These are phyloP conservation scores for Daldinia grandis DNA, from an alignment of 495 filamentous ascomycete species.

Conservation along the genomic window DNA sequence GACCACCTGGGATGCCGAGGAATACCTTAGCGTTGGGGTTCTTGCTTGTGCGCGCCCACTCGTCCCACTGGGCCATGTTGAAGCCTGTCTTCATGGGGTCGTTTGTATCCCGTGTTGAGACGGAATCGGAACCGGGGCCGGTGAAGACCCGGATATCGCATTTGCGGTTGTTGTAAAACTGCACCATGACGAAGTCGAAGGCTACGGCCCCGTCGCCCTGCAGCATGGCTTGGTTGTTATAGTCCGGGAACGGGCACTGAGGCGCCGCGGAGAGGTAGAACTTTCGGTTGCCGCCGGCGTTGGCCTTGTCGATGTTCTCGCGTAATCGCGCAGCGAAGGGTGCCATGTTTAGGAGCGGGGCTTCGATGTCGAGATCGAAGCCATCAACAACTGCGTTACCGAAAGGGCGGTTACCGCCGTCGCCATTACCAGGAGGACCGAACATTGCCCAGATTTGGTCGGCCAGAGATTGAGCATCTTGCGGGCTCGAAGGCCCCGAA, in stretches of 20 bases:
- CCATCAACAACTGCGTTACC: conserved; percentile 63
- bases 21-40: conserved; percentile 71
- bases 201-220: conserved; percentile 51
- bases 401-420: conserved; percentile 56
- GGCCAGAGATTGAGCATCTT: conserved; percentile 62
- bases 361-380: conserved; percentile 62
- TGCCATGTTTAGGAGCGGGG: conserved; percentile 54
- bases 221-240: conserved; percentile 62
- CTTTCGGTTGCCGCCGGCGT: conserved; percentile 48
- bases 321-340: conserved; percentile 66
- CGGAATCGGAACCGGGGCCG: neutral
- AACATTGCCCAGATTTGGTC: conserved; percentile 71
- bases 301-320: conserved; percentile 56
- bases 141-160: conserved; percentile 67
- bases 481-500: conserved; percentile 59
- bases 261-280: conserved; percentile 67
- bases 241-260: conserved; percentile 63
- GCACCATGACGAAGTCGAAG: conserved; percentile 72
- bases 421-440: conserved; percentile 52
- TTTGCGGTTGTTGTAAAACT: conserved; percentile 70
- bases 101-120: conserved; percentile 33
- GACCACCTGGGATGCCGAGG: conserved; percentile 70
- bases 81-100: conserved; percentile 62
- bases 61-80: conserved; percentile 75
- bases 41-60: conserved; percentile 69